Base-by-base conservation (phyloP, 768 basidiomycete species). In the Kwoniella heveanensis region DNA sequence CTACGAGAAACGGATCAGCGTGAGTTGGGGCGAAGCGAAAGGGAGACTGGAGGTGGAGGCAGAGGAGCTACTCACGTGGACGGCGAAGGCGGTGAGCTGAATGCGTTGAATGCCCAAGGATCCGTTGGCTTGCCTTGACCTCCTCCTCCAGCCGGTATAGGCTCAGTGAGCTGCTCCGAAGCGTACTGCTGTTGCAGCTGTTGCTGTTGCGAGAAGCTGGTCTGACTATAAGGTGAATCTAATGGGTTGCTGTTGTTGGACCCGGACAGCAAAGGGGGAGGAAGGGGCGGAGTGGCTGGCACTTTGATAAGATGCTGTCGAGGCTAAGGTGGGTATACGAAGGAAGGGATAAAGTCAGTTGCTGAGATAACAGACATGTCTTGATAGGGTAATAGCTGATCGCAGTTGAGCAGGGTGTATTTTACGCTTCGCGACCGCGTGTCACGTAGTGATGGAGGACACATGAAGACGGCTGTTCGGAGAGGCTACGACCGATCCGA, bases 21-120 rank as follows among this genome's bases (percentile, higher is more conserved):
- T n/a, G n/a, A n/a, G n/a, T n/a, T n/a, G n/a, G n/a, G n/a, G n/a
- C n/a, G n/a, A n/a, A n/a, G n/a, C n/a, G n/a, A n/a, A n/a, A n/a
- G n/a, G n/a, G n/a, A n/a, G n/a, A n/a, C n/a, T n/a, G n/a, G n/a
- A n/a, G n/a, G n/a, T n/a, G n/a, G n/a, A n/a, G n/a, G n/a, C n/a
- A n/a, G n/a, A n/a, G n/a, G n/a, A n/a, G 29, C 21, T 44, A 70
- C 71, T 66, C 58, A 73, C 69, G 72, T 74, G 65, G 72, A 71
- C 46, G 72, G 72, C 32, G 72, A 74, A 44, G 72, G 72, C 15
- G 72, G 72, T 17, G 70, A 65, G 64, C 65, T 73, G 60, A 65
- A 54, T 30, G 54, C 37, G 51, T 63, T 67, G 62, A 59, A 60
- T 27, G 58, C 57, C 64, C 58, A 61, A 15, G 54, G 58, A 32